Evolutionary conservation across 208 protist species (phyloP).

Genomic region (Leishmania braziliensis): DNA sequence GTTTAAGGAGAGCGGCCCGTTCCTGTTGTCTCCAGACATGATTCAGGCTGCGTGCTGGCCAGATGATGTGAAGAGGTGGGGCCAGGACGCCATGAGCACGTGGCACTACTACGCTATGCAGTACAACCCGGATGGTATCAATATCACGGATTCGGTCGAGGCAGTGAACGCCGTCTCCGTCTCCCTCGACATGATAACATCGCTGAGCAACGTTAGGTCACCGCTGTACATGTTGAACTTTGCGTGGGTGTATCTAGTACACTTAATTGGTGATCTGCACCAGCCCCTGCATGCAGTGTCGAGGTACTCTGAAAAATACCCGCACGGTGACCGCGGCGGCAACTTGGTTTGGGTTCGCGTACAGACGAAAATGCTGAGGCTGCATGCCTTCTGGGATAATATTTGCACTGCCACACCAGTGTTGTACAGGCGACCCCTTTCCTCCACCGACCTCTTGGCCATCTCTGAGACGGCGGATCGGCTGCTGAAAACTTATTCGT

Average conservation of each 20-base stretch:
- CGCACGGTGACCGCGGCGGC: constrained; percentile 76
- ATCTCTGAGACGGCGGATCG: constrained; percentile 48
- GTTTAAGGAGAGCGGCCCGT: constrained; percentile 66
- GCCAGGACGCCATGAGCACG: constrained; percentile 53
- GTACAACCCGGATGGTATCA: constrained; percentile 60
- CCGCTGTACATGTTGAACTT: constrained; percentile 67
- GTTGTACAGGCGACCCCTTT: constrained; percentile 51
- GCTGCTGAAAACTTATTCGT: constrained; percentile 67
- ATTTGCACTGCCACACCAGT: constrained; percentile 47
- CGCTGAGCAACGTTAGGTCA: constrained; percentile 10
- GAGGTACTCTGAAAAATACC: constrained; percentile 44
- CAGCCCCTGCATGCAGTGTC: constrained; percentile 77
- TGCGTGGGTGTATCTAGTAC: constrained; percentile 71
- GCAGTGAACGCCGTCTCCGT: constrained; percentile 25
- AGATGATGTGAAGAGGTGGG: constrained; percentile 75
- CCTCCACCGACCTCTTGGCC: constrained; percentile 30
- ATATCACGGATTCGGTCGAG: constrained; percentile 29
- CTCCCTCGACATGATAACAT: constrained; percentile 20
- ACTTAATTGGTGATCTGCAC: constrained; percentile 88
- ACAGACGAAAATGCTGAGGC: constrained; percentile 32
- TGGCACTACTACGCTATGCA: constrained; percentile 83
- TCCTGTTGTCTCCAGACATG: constrained; percentile 57
- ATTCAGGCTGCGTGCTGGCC: constrained; percentile 81
- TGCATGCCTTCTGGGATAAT: constrained; percentile 87
- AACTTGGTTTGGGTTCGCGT: constrained; percentile 55